A percentile compares a stretch with the other conserved stretches of the same genome.
phyloP scores from a whole-genome alignment of 257 asterid species.

The Cordia subcordata region DNA sequence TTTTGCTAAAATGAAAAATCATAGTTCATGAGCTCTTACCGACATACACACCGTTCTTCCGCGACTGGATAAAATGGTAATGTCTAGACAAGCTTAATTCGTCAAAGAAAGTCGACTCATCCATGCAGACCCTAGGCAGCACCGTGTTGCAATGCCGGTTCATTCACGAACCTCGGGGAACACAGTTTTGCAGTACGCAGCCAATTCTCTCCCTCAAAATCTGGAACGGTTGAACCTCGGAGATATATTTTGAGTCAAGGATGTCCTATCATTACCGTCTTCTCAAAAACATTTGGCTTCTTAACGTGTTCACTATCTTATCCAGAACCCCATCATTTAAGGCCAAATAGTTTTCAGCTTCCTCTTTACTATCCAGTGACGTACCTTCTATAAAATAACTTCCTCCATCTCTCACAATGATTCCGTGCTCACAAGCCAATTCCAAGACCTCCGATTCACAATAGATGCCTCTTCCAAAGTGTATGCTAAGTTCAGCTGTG shows the following conservation, averaged over 20 bases:
- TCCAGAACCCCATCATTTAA: slow-evolving; percentile 47
- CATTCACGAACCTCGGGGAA: too few species aligned
- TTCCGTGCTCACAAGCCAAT: slow-evolving; percentile 82
- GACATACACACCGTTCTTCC: too few species aligned
- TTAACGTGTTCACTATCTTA: slow-evolving; percentile 46
- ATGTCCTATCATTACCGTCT: slow-evolving; percentile 15
- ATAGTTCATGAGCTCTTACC: too few species aligned
- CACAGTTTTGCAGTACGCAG: too few species aligned
- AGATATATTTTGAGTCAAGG: slow-evolving; percentile 1
- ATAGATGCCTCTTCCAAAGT: slow-evolving; percentile 68
- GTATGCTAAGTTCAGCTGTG: slow-evolving; percentile 62
- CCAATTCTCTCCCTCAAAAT: background rate
- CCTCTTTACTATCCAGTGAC: slow-evolving; percentile 47
- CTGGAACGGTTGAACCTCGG: background rate
- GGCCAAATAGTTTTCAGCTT: slow-evolving; percentile 55
- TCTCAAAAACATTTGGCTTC: slow-evolving; percentile 52
- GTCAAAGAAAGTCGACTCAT: too few species aligned
- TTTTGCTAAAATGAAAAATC: too few species aligned
- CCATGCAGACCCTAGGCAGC: too few species aligned
- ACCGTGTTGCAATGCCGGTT: too few species aligned
- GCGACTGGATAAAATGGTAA: too few species aligned
- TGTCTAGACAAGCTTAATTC: too few species aligned
- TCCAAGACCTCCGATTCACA: slow-evolving; percentile 69
- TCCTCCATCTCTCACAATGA: slow-evolving; percentile 52
- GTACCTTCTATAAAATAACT: slow-evolving; percentile 53